Percentiles rank a stretch among this genome's conserved stretches.
These are phyloP conservation scores for Venturia oleaginea DNA, from an alignment of 2,329 filamentous ascomycete genomes.

Conservation along the genomic window DNA sequence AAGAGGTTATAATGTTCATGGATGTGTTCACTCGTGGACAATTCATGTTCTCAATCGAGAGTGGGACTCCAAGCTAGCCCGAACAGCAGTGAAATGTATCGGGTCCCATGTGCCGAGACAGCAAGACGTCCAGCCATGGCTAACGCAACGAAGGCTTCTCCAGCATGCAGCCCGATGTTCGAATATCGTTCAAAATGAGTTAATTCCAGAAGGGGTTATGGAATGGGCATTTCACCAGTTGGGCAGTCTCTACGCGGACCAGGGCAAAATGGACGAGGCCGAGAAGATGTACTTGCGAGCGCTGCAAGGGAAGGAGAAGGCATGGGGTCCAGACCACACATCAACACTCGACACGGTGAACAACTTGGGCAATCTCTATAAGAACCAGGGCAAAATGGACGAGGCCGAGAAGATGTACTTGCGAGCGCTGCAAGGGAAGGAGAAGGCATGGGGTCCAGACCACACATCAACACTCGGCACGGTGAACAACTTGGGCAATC, in stretches of 20 bases:
- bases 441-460: no score
- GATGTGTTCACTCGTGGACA: conserved; percentile 28
- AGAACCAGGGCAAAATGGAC: no score
- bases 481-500: no score
- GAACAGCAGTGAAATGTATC: conserved; percentile 18
- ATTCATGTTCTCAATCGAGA: conserved; percentile 21
- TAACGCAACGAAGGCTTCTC: conserved; percentile 20
- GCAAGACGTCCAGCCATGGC: conserved; percentile 16
- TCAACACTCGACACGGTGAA: no score
- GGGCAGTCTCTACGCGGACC: neutral
- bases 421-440: no score
- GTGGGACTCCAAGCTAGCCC: conserved; percentile 17
- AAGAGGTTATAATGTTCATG: conserved; percentile 26
- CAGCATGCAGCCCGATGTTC: conserved; percentile 16
- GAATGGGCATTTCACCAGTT: no score
- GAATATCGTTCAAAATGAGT: no score
- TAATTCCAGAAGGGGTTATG: no score
- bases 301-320: conserved; percentile 6
- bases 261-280: conserved; percentile 10
- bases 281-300: conserved; percentile 14
- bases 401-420: no score
- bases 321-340: neutral
- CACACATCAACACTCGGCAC: no score
- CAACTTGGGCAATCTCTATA: no score
- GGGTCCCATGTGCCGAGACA: conserved; percentile 17